These are phyloP conservation scores for California macrophylla DNA, from an alignment of 441 rosid species.

Conservation along the genomic window DNA sequence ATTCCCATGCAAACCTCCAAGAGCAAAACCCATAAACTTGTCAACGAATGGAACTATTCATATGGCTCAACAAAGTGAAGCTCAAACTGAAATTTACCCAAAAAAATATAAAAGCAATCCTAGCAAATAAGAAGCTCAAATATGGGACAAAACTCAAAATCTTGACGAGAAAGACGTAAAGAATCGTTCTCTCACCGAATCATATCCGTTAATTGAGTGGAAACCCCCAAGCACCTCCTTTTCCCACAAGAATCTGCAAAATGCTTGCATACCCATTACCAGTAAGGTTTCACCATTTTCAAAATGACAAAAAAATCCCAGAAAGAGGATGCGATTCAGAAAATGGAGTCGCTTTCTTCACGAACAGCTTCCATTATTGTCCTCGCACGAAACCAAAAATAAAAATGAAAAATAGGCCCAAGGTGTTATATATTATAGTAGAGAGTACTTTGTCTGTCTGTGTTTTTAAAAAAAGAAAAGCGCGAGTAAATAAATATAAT, in stretches of 20 bases:
- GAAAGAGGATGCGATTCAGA: not conserved
- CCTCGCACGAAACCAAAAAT: not conserved
- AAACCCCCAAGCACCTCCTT: slow-evolving; percentile 2
- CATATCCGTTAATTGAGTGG: slow-evolving; percentile 14
- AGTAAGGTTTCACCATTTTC: slow-evolving; percentile 9
- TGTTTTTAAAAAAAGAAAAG: not conserved
- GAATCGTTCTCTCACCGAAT: slow-evolving; percentile 35
- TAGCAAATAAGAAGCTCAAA: not conserved
- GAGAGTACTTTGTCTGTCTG: not conserved
- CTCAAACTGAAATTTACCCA: not conserved
- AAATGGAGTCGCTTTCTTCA: slow-evolving; percentile 5
- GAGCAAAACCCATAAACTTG: not conserved
- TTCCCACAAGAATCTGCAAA: slow-evolving; percentile 20
- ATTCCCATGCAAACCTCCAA: not conserved
- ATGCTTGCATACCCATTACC: slow-evolving; percentile 1
- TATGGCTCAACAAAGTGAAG: not conserved
- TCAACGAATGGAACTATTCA: no score
- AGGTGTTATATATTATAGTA: not conserved
- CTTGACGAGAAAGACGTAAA: slow-evolving; percentile 39
- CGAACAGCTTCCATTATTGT: slow-evolving; percentile 6
- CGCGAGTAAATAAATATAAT: not conserved
- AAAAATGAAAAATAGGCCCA: not conserved
- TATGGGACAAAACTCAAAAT: slow-evolving; percentile 22
- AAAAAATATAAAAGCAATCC: not conserved
- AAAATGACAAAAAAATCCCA: slow-evolving; percentile 9